Evolutionary conservation across 2,329 filamentous ascomycete genomes (phyloP), one percentile per base, ranked within the genome.

Genomic region (Calonectria henricotiae): DNA sequence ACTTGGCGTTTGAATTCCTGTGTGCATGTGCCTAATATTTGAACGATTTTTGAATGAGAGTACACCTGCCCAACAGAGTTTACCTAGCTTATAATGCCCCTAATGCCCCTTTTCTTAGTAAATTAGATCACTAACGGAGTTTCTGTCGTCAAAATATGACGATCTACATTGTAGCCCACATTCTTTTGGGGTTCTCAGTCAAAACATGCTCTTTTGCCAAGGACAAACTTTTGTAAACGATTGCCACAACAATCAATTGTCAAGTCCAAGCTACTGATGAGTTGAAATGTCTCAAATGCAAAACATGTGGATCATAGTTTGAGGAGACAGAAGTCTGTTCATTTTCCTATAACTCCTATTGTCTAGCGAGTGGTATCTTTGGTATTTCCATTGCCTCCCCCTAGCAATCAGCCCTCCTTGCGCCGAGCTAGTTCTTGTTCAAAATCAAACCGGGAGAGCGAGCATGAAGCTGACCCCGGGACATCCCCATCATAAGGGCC

Each of bases 291-390:
- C 5, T 39, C 37, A 15, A 15, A 7, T n/a, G 12, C 41, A 41
- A 41, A 41, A 3, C n/a, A 12, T 6, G 11, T 37, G n/a, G 11
- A 11, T 17, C 12, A 58, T 7, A 7, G 23, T 8, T 15, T 58
- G 20, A 58, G 51, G 51, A 58, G 51, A 58, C 51, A 73, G 63
- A 67, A 46, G 62, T 73, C 67, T 77, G 70, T 71, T 74, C 76
- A 67, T 68, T 68, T 72, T 72, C 54, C 55, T 78, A 70, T 77
- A 79, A 75, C 74, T 73, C 78, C 78, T 78, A 71, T 70, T 78
- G 74, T 81, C 79, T 82, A 83, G 81, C 81, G 81, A 83, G 81
- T 80, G 81, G 79, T 79, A 81, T 82, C 80, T 81, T 82, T 80
- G 80, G 79, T 81, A 74, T 78, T 76, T 73, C 62, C 70, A 27